Evolutionary conservation across 768 basidiomycete genomes (phyloP), one percentile per base, ranked within the genome.

Genomic region (Rhizopogon vinicolor): DNA sequence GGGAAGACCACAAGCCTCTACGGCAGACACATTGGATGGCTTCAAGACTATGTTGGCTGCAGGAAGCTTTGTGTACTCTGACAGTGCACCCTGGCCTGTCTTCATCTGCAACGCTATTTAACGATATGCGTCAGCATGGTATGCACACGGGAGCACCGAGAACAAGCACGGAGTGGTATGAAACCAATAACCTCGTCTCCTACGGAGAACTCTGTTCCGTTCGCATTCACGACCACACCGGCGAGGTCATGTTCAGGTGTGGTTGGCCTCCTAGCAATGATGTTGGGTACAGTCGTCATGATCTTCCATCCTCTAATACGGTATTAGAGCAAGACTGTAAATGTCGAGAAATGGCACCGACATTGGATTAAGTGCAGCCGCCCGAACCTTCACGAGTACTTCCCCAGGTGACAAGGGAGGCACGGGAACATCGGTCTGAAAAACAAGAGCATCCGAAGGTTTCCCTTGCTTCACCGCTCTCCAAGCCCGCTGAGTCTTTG

Each of bases 111-210:
- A 57, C 13, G 56, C 72, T 72, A 4, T 62, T 44, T 8, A 49
- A 28, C 10, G 7, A 18, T 22, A 12, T 52, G 45, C 18, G 28
- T 9, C 8, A 53, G 43, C 19, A 14, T 25, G 13, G 25, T 18
- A 7, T 31, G 49, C 33, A 16, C 6, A 19, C 2, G 50, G n/a
- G 42, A 2, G 49, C 1, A 14, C 13, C 19, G 18, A 61, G 19
- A 18, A 61, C 8, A 64, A 74, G 31, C 41, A 75, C 78, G 19
- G 3, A 73, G 59, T 2, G 77, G 65, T 8, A 82, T 74, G 50
- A 73, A 75, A 0, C 87, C 90, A 62, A 82, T 84, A 3, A 92
- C 81, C 42, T 78, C 73, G 57, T 91, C 85, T 1, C 89, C 89
- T 2, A 69, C 65, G 3, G 72, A 68, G 62, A 86, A 83, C 6